A percentile compares a stretch with the other conserved stretches of the same genome.
Evolutionary conservation across 768 basidiomycete genomes (phyloP).

Genomic region (Suillus bovinus): DNA sequence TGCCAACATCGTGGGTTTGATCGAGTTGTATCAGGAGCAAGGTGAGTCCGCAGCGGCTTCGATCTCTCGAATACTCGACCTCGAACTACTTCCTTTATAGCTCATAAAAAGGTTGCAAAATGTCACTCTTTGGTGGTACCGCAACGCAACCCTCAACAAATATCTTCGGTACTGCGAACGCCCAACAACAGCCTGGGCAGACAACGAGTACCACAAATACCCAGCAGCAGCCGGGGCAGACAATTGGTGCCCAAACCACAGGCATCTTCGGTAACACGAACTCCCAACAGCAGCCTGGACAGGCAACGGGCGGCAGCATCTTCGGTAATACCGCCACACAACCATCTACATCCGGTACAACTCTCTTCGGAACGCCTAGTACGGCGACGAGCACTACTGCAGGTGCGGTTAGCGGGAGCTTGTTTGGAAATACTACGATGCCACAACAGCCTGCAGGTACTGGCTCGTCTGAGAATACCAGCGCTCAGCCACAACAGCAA

Average conservation of each 20-base stretch:
- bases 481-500: constrained; percentile 18
- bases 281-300: constrained; percentile 10
- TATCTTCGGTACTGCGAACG: constrained; percentile 11
- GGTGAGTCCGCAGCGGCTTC: not conserved
- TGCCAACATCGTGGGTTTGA: not conserved
- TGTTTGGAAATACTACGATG: constrained; percentile 13
- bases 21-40: not conserved
- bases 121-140: constrained; percentile 13
- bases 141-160: constrained; percentile 3
- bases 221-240: constrained; percentile 10
- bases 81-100: not conserved
- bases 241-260: not conserved
- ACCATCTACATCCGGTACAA: constrained; percentile 18
- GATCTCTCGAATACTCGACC: not conserved
- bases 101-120: not conserved
- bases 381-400: constrained; percentile 2
- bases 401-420: constrained; percentile 7
- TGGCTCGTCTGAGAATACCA: constrained; percentile 17
- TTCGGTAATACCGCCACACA: constrained; percentile 22
- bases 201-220: constrained; percentile 16
- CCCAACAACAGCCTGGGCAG: constrained; percentile 10
- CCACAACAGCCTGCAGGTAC: constrained; percentile 16
- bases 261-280: constrained; percentile 12
- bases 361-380: not conserved
- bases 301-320: constrained; percentile 19